Conservation (phyloP, 2,329 filamentous ascomycete species). For the Pseudocercospora eumusae region DNA sequence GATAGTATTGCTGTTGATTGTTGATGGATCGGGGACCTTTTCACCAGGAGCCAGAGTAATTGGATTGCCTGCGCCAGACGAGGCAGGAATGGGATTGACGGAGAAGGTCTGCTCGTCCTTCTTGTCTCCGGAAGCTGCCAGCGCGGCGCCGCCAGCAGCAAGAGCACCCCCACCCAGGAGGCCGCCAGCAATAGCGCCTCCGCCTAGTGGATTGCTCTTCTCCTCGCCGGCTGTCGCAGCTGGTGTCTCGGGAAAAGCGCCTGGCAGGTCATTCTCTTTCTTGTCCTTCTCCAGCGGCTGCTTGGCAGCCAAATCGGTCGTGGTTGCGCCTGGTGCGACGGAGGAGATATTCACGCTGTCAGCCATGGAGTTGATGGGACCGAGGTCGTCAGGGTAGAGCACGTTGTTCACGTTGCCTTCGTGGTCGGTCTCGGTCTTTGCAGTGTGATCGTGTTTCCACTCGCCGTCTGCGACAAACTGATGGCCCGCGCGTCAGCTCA, state of each 20-base stretch:
- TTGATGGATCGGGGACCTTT: slow-evolving; percentile 69
- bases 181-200: slow-evolving; percentile 12
- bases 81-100: slow-evolving; percentile 62
- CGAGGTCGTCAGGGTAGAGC: slow-evolving; percentile 72
- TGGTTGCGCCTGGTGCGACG: slow-evolving; percentile 69
- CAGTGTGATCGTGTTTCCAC: slow-evolving; percentile 81
- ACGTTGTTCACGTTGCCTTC: slow-evolving; percentile 92
- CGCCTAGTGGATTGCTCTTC: slow-evolving; percentile 8
- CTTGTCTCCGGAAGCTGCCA: slow-evolving; percentile 15
- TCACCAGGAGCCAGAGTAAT: slow-evolving; percentile 76
- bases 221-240: slow-evolving; percentile 44
- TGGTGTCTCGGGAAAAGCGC: slow-evolving; percentile 73
- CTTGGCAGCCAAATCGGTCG: slow-evolving; percentile 67
- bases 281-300: slow-evolving; percentile 57
- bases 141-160: slow-evolving; percentile 17
- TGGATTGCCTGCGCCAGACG: slow-evolving; percentile 69
- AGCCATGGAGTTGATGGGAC: slow-evolving; percentile 49
- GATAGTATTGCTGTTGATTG: slow-evolving; percentile 69
- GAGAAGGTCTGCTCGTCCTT: slow-evolving; percentile 48
- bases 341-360: slow-evolving; percentile 58
- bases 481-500: slow-evolving; percentile 21
- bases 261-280: slow-evolving; percentile 52
- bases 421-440: slow-evolving; percentile 78
- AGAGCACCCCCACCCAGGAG: slow-evolving; percentile 13
- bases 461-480: slow-evolving; percentile 94